Conservation (phyloP, 208 protist species). For the Phytomonas serpens region DNA sequence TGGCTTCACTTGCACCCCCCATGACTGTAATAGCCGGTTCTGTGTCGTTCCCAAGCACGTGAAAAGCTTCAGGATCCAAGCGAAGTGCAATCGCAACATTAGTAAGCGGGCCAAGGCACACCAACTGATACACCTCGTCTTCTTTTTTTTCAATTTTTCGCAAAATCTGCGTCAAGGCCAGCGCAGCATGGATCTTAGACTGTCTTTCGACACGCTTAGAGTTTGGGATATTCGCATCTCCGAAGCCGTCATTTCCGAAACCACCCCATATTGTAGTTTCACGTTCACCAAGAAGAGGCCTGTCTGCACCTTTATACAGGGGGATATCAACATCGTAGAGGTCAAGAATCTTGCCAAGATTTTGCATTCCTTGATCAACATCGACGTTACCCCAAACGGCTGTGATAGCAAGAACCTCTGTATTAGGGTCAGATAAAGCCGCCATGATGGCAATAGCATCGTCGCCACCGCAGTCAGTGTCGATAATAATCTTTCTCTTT, state of each 20-base stretch:
- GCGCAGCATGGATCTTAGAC: constrained; percentile 35
- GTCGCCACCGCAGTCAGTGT: constrained; percentile 79
- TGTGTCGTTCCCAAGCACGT: constrained; percentile 53
- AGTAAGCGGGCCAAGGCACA: constrained; percentile 64
- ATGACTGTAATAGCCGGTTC: constrained; percentile 66
- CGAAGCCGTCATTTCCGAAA: constrained; percentile 73
- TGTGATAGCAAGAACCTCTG: constrained; percentile 61
- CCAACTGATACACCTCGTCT: constrained; percentile 53
- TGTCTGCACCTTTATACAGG: constrained; percentile 50
- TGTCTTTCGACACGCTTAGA: constrained; percentile 28
- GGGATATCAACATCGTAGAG: constrained; percentile 63
- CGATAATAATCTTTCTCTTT: constrained; percentile 74
- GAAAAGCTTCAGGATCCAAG: constrained; percentile 38
- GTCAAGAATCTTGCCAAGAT: constrained; percentile 71
- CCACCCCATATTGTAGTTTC: constrained; percentile 75
- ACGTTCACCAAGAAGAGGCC: constrained; percentile 49
- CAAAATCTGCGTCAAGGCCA: constrained; percentile 58
- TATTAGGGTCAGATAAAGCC: constrained; percentile 59
- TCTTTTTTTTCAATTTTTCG: constrained; percentile 20
- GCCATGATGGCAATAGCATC: constrained; percentile 82
- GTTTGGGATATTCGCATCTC: constrained; percentile 51
- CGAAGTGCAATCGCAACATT: constrained; percentile 74
- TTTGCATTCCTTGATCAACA: constrained; percentile 68
- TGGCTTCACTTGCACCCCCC: constrained; percentile 62
- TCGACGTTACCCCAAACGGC: constrained; percentile 80